These are phyloP conservation scores for Ganoderma boninense DNA, from an alignment of 1,284 basidiomycete genomes.

Conservation along the genomic window DNA sequence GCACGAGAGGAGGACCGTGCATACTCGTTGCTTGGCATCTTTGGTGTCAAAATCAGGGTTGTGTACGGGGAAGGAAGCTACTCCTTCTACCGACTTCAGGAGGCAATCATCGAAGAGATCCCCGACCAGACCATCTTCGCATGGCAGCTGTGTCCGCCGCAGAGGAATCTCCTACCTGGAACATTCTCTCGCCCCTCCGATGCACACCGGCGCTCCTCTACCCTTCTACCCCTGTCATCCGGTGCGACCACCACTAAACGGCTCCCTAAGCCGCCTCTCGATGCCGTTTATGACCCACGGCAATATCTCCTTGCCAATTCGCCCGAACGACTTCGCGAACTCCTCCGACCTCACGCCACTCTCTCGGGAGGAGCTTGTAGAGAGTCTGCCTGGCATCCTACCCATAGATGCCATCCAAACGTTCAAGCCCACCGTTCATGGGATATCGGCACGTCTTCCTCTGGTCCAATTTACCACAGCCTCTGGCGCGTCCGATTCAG, in stretches of 20 bases:
- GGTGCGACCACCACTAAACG: not conserved
- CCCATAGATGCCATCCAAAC: not conserved
- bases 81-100: constrained; percentile 1
- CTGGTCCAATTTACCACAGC: not conserved
- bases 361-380: not conserved
- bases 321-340: not conserved
- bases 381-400: not conserved
- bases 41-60: not conserved
- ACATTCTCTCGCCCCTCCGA: not conserved
- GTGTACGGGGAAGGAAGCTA: constrained; percentile 6
- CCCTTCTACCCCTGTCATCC: not conserved
- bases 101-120: constrained; percentile 1
- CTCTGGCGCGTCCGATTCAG: not conserved
- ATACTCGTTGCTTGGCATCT: constrained; percentile 9
- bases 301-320: not conserved
- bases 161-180: not conserved
- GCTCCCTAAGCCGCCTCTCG: not conserved
- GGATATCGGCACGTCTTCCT: not conserved
- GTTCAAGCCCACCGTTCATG: not conserved
- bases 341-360: not conserved
- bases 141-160: not conserved
- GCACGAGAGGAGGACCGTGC: constrained; percentile 8
- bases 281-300: not conserved
- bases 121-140: constrained; percentile 9
- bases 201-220: not conserved